Base-by-base conservation (phyloP, 805 yeast species). In the Candida ovalis region DNA sequence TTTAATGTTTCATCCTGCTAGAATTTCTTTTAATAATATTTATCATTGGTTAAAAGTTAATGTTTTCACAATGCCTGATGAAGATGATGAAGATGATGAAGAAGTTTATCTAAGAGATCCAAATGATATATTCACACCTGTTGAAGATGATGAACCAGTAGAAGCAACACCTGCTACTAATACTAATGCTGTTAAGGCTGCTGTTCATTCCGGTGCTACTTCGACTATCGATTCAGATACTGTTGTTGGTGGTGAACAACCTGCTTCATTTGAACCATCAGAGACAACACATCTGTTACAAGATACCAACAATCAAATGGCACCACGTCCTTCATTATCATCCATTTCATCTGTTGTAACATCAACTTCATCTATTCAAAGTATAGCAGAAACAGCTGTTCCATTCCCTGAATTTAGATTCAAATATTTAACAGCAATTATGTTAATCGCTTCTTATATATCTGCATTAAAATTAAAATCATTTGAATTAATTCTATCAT, bases 1-100 rank as follows among this genome's bases (percentile, higher is more conserved):
- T 15, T 72, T 87, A 49, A 81, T 86, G 74, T 85, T 88, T 58
- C 89, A 86, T 63, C 96, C 96, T 19, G 81, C 89, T 52, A 72
- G 96, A 51, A 78, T 86, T 17, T 82, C 91, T 3, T 67, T 80
- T 27, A 84, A 86, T 63, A 88, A 86, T 60, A 80, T 86, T 44
- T 56, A 72, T 23, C 75, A 76, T 50, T 82, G 80, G 71, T 45
- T 76, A 18, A 30, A 42, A 25, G 40, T 21, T 9, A 40, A 37
- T 15, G 24, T 43, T 21, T 32, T 37, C 25, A 17, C 36, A 30
- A 12, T 15, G 35, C 35, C 7, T 4, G 15, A 12, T n/a, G 35
- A 30, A 5, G 35, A 30, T 8, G 35, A 10, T 25, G 28, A 30
- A 5, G 35, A 30, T 30, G 35, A 30, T 4, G 21, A 21, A 10